Percentiles rank a stretch among this genome's conserved stretches.
Evolutionary conservation across 2,329 filamentous ascomycete genomes (phyloP).

Genomic region (Diaporthe nobilis): DNA sequence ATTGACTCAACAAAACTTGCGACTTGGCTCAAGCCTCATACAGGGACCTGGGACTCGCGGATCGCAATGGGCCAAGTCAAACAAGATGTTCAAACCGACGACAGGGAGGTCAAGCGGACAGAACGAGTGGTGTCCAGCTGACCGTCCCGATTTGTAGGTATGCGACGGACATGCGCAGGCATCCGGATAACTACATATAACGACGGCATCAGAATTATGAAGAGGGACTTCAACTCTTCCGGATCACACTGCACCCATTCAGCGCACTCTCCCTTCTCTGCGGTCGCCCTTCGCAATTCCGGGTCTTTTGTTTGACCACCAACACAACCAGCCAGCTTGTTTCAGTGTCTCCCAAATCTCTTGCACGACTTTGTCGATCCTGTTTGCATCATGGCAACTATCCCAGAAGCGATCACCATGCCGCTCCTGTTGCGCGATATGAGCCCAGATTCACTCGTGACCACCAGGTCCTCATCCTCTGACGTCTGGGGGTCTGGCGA

Average conservation of each 20-base stretch:
- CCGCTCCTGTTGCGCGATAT: slow-evolving; percentile 29
- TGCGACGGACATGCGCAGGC: slow-evolving; percentile 3
- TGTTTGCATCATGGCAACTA: slow-evolving; percentile 24
- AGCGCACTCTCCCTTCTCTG: neutral
- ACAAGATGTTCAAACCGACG: neutral
- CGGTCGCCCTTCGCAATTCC: neutral
- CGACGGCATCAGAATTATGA: neutral
- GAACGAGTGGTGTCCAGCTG: neutral
- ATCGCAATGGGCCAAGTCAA: neutral
- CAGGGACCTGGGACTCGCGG: neutral
- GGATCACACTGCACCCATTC: slow-evolving; percentile 4
- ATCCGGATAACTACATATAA: slow-evolving; percentile 38
- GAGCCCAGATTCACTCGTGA: slow-evolving; percentile 44
- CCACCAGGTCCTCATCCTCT: slow-evolving; percentile 21
- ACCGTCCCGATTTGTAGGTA: neutral
- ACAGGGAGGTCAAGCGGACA: neutral
- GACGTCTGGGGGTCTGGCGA: slow-evolving; percentile 36
- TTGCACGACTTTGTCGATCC: neutral
- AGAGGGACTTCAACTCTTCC: neutral
- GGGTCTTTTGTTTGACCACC: neutral
- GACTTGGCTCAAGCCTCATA: slow-evolving; percentile 23
- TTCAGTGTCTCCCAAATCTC: neutral
- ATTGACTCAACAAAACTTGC: neutral
- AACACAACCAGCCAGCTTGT: neutral
- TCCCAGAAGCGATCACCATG: slow-evolving; percentile 2